Conservation (phyloP, 108 stramenopile genomes). For the Nitzschia palea region DNA sequence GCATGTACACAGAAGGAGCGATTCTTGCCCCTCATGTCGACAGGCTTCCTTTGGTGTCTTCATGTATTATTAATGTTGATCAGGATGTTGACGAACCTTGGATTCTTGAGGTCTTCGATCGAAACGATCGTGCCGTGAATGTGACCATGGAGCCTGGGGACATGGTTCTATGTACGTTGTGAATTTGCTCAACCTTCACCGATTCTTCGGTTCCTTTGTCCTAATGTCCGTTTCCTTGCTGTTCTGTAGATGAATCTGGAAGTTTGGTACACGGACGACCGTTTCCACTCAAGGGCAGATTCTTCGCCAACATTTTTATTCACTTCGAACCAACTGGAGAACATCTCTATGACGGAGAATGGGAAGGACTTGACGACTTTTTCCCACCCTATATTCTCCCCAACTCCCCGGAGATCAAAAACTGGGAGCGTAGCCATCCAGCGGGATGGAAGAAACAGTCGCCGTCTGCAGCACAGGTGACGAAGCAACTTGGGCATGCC, state of each 20-base stretch:
- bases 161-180: constrained; percentile 64
- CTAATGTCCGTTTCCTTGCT: too few relatives aligned
- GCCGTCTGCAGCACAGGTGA: constrained; percentile 37
- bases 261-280: constrained; percentile 81
- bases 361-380: constrained; percentile 48
- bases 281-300: constrained; percentile 80
- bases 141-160: constrained; percentile 92
- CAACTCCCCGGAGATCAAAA: constrained; percentile 47
- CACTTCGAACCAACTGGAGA: constrained; percentile 84
- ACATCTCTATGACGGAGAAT: constrained; percentile 27
- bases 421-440: constrained; percentile 53
- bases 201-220: too few relatives aligned
- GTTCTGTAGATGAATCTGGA: constrained; percentile 42
- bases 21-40: constrained; percentile 93
- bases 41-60: constrained; percentile 84
- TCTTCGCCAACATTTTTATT: constrained; percentile 46
- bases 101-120: constrained; percentile 85
- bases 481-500: constrained; percentile 51
- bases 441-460: constrained; percentile 48
- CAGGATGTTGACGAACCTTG: constrained; percentile 93
- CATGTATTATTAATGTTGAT: constrained; percentile 89
- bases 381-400: constrained; percentile 54
- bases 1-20: constrained; percentile 81
- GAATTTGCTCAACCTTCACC: too few relatives aligned
- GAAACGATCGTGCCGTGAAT: constrained; percentile 84